A percentile compares a stretch with the other conserved stretches of the same genome.
Conservation (phyloP, 2,329 filamentous ascomycete genomes). For the Exophiala spinifera region DNA sequence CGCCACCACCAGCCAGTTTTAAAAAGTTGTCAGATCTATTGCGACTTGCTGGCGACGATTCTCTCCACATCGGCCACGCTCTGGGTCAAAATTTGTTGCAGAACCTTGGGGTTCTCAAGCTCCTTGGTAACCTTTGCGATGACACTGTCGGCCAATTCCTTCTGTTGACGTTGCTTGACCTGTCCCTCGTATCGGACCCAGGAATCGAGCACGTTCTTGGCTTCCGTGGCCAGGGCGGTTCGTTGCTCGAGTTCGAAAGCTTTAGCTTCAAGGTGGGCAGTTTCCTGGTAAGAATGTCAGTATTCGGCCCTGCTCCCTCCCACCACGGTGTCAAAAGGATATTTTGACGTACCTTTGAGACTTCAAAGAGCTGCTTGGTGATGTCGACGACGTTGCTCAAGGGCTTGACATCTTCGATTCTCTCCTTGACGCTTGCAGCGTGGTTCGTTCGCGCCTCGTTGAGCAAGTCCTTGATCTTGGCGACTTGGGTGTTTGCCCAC, state of each 20-base stretch:
- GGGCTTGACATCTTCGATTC: constrained; percentile 92
- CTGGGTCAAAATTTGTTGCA: constrained; percentile 98
- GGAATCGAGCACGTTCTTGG: constrained; percentile 91
- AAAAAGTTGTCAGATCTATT: constrained; percentile 9
- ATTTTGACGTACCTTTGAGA: constrained; percentile 76
- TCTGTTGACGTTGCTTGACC: constrained; percentile 98
- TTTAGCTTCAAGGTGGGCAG: constrained; percentile 90
- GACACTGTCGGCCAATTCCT: constrained; percentile 85
- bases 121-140: constrained; percentile 99
- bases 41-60: constrained; percentile 24
- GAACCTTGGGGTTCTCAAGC: constrained; percentile 93
- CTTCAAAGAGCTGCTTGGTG: constrained; percentile 94
- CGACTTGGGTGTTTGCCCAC: constrained; percentile 84
- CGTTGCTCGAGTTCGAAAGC: constrained; percentile 96
- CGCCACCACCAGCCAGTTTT: background rate
- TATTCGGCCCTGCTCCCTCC: background rate
- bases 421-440: constrained; percentile 88
- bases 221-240: constrained; percentile 86
- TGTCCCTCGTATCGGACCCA: constrained; percentile 99
- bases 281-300: constrained; percentile 63
- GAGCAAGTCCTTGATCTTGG: constrained; percentile 92
- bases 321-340: background rate
- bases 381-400: constrained; percentile 91
- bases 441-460: constrained; percentile 93
- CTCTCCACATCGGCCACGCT: constrained; percentile 91